Evolutionary conservation across 768 basidiomycete species (phyloP).

Genomic region (Lyophyllum semitale): DNA sequence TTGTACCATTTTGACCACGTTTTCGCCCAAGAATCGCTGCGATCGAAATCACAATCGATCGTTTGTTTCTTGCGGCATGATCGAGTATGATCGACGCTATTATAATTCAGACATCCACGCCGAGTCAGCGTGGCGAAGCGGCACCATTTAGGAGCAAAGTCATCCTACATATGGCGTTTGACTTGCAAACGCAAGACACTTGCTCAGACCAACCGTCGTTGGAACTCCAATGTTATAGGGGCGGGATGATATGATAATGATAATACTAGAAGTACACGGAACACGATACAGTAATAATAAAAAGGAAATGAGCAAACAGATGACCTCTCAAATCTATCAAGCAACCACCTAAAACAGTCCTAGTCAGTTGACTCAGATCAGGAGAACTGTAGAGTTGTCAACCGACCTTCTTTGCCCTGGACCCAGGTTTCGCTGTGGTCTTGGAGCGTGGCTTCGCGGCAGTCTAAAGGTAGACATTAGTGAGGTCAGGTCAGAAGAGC

Average conservation of each 20-base stretch:
- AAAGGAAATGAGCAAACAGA: slow-evolving; percentile 18
- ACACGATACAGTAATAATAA: slow-evolving; percentile 19
- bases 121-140: not conserved
- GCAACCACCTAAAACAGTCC: slow-evolving; percentile 17
- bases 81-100: not conserved
- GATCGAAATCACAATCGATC: not conserved
- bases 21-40: not conserved
- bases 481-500: not conserved
- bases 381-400: not conserved
- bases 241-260: slow-evolving; percentile 12
- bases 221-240: not conserved
- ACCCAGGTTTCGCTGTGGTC: slow-evolving; percentile 24
- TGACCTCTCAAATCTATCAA: slow-evolving; percentile 15
- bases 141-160: not conserved
- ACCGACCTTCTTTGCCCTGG: slow-evolving; percentile 32
- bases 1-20: not conserved
- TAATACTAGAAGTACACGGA: slow-evolving; percentile 24
- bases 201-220: not conserved
- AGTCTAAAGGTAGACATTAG: slow-evolving; percentile 19
- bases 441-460: slow-evolving; percentile 32
- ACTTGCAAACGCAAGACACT: not conserved
- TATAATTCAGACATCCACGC: slow-evolving; percentile 1
- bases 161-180: not conserved
- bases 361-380: slow-evolving; percentile 2
- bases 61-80: not conserved